Conservation (phyloP, 2,329 filamentous ascomycete species). For the Trichoderma sp. region DNA sequence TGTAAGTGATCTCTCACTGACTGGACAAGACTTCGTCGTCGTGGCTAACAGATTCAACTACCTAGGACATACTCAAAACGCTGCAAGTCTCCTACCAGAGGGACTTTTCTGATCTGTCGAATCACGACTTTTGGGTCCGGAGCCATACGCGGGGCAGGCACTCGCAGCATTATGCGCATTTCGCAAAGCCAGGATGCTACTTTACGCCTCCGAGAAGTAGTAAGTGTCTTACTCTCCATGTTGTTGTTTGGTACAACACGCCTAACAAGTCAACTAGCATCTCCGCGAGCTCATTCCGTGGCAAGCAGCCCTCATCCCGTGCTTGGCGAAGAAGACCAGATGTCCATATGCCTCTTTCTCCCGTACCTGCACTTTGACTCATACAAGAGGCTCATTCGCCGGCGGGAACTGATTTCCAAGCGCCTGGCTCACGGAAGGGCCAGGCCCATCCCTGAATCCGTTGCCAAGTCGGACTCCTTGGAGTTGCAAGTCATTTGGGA, state of each 20-base stretch:
- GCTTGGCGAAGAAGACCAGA: constrained; percentile 35
- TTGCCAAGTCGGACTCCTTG: constrained; percentile 57
- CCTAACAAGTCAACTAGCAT: constrained; percentile 34
- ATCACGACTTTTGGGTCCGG: constrained; percentile 52
- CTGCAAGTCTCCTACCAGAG: constrained; percentile 44
- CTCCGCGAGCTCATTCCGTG: constrained; percentile 42
- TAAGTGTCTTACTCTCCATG: constrained; percentile 31
- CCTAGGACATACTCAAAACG: constrained; percentile 50
- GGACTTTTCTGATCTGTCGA: constrained; percentile 47
- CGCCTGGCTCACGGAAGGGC: constrained; percentile 57
- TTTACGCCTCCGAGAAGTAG: constrained; percentile 46
- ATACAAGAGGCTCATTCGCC: constrained; percentile 58
- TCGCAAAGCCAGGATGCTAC: constrained; percentile 52
- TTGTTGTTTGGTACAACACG: too few relatives aligned
- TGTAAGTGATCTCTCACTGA: constrained; percentile 40
- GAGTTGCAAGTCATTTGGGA: constrained; percentile 66
- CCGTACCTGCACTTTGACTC: constrained; percentile 68
- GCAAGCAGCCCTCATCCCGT: constrained; percentile 39
- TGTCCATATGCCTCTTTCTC: constrained; percentile 55
- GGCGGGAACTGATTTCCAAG: constrained; percentile 57
- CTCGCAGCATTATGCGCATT: constrained; percentile 53
- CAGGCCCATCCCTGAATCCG: constrained; percentile 56
- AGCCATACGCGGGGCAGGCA: constrained; percentile 53
- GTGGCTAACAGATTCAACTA: background rate
- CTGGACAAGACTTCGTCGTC: background rate